Conservation (phyloP, 352 stramenopile species). For the Phytophthora uliginosa region DNA sequence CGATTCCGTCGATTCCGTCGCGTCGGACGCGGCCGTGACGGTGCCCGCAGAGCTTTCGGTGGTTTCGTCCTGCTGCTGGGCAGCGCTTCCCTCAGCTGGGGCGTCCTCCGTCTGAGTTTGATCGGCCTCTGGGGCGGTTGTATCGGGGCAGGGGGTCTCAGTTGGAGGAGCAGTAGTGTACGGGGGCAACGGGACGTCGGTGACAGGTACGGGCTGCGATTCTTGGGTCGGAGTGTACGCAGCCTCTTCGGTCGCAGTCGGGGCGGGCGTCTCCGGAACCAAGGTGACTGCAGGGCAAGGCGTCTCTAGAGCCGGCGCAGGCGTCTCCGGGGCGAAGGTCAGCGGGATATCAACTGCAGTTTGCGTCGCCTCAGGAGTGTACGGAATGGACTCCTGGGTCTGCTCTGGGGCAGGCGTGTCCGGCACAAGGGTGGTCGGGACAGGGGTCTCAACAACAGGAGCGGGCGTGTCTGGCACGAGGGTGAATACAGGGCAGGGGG, state of each 20-base stretch:
- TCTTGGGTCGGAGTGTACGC: conserved; percentile 9
- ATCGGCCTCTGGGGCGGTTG: background rate
- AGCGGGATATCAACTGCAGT: background rate
- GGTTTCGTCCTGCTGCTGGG: conserved; percentile 15
- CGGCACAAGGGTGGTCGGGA: background rate
- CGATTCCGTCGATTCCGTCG: background rate
- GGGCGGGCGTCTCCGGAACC: conserved; percentile 14
- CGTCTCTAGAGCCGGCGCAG: conserved; percentile 9
- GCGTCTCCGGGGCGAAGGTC: background rate
- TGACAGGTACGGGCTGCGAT: conserved; percentile 15
- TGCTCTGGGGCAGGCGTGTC: conserved; percentile 19
- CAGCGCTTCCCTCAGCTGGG: background rate
- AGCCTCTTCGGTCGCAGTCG: background rate
- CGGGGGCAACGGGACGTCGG: conserved; percentile 21
- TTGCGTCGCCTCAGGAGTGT: conserved; percentile 10
- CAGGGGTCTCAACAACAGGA: background rate
- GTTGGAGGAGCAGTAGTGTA: conserved; percentile 12
- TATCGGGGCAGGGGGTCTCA: conserved; percentile 22
- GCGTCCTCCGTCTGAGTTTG: conserved; percentile 15
- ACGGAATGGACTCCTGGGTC: conserved; percentile 14
- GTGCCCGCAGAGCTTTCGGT: background rate
- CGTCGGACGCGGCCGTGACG: background rate
- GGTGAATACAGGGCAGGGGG: conserved; percentile 18
- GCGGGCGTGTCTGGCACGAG: conserved; percentile 4
- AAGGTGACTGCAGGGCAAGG: conserved; percentile 18